Evolutionary conservation across 192 early-diverging fungal species (phyloP).

Genomic region (Podila horticola): DNA sequence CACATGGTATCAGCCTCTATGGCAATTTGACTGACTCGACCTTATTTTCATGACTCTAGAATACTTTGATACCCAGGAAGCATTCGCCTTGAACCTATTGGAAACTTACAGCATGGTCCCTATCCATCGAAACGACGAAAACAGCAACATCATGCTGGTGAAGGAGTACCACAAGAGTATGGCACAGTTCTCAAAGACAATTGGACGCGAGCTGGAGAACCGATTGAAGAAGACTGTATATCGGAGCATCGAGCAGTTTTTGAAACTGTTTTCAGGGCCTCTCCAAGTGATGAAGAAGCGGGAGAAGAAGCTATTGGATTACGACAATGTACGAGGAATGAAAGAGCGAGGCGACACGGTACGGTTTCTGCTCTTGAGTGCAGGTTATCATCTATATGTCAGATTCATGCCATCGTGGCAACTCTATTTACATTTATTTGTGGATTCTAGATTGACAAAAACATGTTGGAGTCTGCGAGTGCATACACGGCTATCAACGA

Average conservation of each 20-base stretch:
- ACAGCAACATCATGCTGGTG: constrained; percentile 20
- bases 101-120: constrained; percentile 64
- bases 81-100: constrained; percentile 60
- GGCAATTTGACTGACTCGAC: no score
- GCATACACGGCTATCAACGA: constrained; percentile 74
- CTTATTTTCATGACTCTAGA: constrained; percentile 19
- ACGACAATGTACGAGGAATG: constrained; percentile 71
- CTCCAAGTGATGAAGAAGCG: constrained; percentile 78
- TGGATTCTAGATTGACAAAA: constrained; percentile 65
- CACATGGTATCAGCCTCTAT: neutral
- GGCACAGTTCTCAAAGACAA: constrained; percentile 41
- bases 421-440: no score
- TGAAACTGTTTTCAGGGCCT: constrained; percentile 69
- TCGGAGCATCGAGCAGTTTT: constrained; percentile 57
- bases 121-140: constrained; percentile 34
- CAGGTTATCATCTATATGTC: no score
- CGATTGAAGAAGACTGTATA: constrained; percentile 53
- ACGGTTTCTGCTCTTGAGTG: neutral
- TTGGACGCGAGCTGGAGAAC: constrained; percentile 55
- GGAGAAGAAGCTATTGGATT: constrained; percentile 76
- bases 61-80: constrained; percentile 64
- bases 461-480: constrained; percentile 70
- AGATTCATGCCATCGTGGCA: no score
- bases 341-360: constrained; percentile 68
- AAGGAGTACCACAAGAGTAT: constrained; percentile 48